These are phyloP conservation scores for Sphaerulina populicola DNA, from an alignment of 2,329 filamentous ascomycete species.

Conservation along the genomic window DNA sequence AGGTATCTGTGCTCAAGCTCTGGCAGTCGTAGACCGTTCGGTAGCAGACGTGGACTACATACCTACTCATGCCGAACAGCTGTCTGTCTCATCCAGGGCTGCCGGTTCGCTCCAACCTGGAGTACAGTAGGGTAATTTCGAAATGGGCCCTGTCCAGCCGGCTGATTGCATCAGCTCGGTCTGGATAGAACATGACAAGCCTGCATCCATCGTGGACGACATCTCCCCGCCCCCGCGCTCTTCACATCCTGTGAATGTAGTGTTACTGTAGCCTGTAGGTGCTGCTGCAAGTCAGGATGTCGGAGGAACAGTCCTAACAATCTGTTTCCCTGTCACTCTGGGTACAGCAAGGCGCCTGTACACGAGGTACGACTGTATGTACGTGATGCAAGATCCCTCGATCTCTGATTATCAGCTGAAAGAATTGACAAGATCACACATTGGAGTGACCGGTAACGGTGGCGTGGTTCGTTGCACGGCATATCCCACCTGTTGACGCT, in stretches of 20 bases:
- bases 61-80: background rate
- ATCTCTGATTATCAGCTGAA: background rate
- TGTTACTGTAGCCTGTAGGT: background rate
- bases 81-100: background rate
- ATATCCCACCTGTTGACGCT: too few relatives aligned
- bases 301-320: background rate
- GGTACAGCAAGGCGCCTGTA: background rate
- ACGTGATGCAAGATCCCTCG: background rate
- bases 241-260: background rate
- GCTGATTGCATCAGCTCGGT: background rate
- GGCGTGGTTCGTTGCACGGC: background rate
- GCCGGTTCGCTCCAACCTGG: background rate
- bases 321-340: background rate
- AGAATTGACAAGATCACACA: background rate
- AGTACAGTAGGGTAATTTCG: background rate
- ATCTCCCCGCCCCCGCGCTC: background rate
- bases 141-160: background rate
- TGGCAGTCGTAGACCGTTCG: too few relatives aligned
- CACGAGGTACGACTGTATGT: background rate
- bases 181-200: background rate
- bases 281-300: background rate
- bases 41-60: too few relatives aligned
- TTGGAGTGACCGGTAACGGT: background rate
- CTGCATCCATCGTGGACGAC: background rate
- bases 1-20: too few relatives aligned